A percentile compares a stretch with the other conserved stretches of the same genome.
Conservation (phyloP, 2,329 filamentous ascomycete species). For the Pseudodiploospora longispora region DNA sequence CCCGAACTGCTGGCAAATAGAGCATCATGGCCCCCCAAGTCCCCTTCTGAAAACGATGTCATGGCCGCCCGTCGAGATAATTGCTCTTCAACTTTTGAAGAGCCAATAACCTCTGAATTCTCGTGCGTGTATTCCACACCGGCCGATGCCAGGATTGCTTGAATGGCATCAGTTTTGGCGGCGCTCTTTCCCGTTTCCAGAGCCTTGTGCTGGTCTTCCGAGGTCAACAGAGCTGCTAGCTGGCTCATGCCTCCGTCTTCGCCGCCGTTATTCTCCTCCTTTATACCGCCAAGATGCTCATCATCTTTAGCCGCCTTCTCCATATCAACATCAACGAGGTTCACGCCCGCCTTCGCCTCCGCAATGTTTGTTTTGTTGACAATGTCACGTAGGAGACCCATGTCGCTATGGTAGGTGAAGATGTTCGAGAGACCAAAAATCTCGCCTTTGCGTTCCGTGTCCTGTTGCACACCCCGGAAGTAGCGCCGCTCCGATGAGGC, state of each 20-base stretch:
- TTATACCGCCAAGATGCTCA: constrained; percentile 33
- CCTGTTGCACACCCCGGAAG: constrained; percentile 88
- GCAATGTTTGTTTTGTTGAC: constrained; percentile 98
- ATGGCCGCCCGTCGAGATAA: constrained; percentile 70
- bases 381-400: constrained; percentile 81
- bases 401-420: constrained; percentile 71
- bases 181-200: constrained; percentile 26
- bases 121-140: constrained; percentile 95
- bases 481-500: constrained; percentile 88
- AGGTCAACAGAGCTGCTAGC: constrained; percentile 48
- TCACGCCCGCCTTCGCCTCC: constrained; percentile 79
- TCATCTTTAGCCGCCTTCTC: constrained; percentile 51
- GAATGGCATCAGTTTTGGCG: constrained; percentile 63
- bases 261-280: constrained; percentile 39
- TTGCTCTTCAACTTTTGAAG: constrained; percentile 82
- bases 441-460: constrained; percentile 76
- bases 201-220: constrained; percentile 36
- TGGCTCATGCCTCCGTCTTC: constrained; percentile 65
- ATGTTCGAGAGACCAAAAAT: constrained; percentile 88
- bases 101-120: constrained; percentile 89
- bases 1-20: constrained; percentile 50
- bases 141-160: constrained; percentile 78
- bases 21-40: constrained; percentile 42
- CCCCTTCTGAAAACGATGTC: constrained; percentile 35
- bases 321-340: constrained; percentile 68